Base-by-base conservation (phyloP, 2,329 filamentous ascomycete species). In the Cytospora paraplurivora region DNA sequence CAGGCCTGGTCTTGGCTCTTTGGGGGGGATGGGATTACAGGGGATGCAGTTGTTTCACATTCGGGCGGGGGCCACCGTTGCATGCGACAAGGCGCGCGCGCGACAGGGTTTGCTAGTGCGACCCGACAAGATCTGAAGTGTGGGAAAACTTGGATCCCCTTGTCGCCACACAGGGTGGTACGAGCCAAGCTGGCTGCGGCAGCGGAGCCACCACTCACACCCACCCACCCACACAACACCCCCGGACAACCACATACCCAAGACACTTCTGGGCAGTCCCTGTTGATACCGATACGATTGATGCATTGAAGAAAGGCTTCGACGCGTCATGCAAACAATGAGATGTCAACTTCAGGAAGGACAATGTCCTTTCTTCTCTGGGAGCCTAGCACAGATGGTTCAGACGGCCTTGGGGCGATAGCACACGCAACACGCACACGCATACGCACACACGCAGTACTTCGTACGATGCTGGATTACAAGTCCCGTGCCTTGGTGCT, bases 41-140 rank as follows among this genome's bases (percentile, higher is more conserved):
- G 81, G 79, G 77, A 74, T 68, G 63, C 69, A 76, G 72, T 73
- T 79, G 82, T 84, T 84, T 84, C 82, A 83, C 78, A 76, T 80
- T 61, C 37, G 59, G 71, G 74, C 76, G 74, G 72, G 78, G 77
- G 73, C 66, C 68, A 67, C 67, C 68, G 68, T 71, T 71, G 71
- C 72, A 72, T 74, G 74, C 72, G 73, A 75, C 75, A 76, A 71
- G 71, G 68, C 68, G 68, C 58, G 68, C 58, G 56, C 62, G 68
- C 67, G 60, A 59, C 69, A 66, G 67, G 70, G 67, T 67, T 67
- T 68, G 66, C 67, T 68, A 71, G 69, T 69, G 67, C 68, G 67
- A 69, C 66, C 66, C 67, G 54, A 62, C 53, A 37, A 56, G 49
- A 58, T 54, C 62, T 64, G 56, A 57, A 56, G 47, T 62, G 59